Percentiles rank a stretch among this genome's conserved stretches.
These are phyloP conservation scores for Millerago galiae DNA, from an alignment of 805 yeast genomes.

Conservation along the genomic window DNA sequence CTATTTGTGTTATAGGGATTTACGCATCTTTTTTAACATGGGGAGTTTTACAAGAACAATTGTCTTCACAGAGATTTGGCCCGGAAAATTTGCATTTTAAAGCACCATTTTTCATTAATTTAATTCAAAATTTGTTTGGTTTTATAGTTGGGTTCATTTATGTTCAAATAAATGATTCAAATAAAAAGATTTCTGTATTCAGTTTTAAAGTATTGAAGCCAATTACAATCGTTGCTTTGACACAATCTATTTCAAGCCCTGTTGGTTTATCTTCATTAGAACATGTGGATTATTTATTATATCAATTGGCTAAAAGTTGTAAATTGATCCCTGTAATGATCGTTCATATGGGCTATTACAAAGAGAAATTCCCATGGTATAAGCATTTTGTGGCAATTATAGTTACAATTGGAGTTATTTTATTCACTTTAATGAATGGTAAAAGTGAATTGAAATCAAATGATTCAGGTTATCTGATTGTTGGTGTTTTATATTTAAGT, in stretches of 20 bases:
- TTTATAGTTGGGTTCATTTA: slow-evolving; percentile 60
- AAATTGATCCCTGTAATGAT: slow-evolving; percentile 92
- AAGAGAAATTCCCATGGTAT: slow-evolving; percentile 62
- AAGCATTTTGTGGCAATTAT: slow-evolving; percentile 71
- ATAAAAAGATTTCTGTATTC: slow-evolving; percentile 10
- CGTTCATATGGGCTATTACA: slow-evolving; percentile 67
- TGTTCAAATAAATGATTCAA: slow-evolving; percentile 27
- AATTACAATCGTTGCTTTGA: slow-evolving; percentile 23
- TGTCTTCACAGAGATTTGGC: slow-evolving; percentile 72
- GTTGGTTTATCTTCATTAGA: slow-evolving; percentile 70
- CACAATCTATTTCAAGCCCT: slow-evolving; percentile 80
- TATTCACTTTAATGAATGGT: slow-evolving; percentile 60
- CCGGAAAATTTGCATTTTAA: slow-evolving; percentile 46
- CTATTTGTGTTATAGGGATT: slow-evolving; percentile 50
- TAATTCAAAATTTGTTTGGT: slow-evolving; percentile 71
- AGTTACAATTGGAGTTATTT: slow-evolving; percentile 79
- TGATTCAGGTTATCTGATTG: slow-evolving; percentile 34
- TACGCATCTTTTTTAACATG: slow-evolving; percentile 84
- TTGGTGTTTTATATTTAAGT: slow-evolving; percentile 57
- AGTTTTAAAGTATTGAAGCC: slow-evolving; percentile 16
- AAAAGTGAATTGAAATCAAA: slow-evolving; percentile 23
- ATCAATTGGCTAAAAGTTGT: slow-evolving; percentile 84
- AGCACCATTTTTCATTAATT: slow-evolving; percentile 73
- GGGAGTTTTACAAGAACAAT: slow-evolving; percentile 89
- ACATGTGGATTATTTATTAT: slow-evolving; percentile 82